A percentile compares a stretch with the other conserved stretches of the same genome.
Evolutionary conservation across 1,284 basidiomycete genomes (phyloP).

Genomic region (Paramarasmius palmivorus): DNA sequence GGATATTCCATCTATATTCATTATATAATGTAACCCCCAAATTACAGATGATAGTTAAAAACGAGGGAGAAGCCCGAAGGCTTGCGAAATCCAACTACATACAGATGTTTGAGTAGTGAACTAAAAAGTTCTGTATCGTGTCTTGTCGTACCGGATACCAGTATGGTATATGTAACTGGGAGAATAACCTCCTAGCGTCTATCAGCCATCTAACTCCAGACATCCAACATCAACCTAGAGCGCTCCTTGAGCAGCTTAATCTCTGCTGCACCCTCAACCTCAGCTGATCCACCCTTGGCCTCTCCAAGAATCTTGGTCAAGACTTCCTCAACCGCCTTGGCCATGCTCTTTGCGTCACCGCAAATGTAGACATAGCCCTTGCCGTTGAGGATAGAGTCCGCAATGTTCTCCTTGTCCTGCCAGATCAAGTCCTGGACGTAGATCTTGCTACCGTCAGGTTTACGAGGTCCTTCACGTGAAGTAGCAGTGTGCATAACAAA

Average conservation of each 20-base stretch:
- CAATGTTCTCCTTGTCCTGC: slow-evolving; percentile 80
- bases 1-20: too few relatives aligned
- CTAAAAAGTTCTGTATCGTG: neutral
- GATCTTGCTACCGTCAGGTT: slow-evolving; percentile 91
- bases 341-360: slow-evolving; percentile 97
- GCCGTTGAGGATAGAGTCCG: slow-evolving; percentile 87
- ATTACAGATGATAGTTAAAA: too few relatives aligned
- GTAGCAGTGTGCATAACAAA: slow-evolving; percentile 89
- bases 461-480: slow-evolving; percentile 83
- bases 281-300: slow-evolving; percentile 85
- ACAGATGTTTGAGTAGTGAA: too few relatives aligned
- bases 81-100: too few relatives aligned
- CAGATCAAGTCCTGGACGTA: slow-evolving; percentile 98
- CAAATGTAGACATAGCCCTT: slow-evolving; percentile 96
- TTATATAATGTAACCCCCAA: too few relatives aligned
- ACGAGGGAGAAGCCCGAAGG: too few relatives aligned
- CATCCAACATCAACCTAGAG: slow-evolving; percentile 78
- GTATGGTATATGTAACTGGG: neutral
- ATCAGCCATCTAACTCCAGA: slow-evolving; percentile 64
- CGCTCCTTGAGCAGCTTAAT: slow-evolving; percentile 93
- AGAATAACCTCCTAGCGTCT: neutral
- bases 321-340: slow-evolving; percentile 89
- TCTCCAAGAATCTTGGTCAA: slow-evolving; percentile 88
- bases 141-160: neutral
- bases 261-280: slow-evolving; percentile 88